Evolutionary conservation across 768 basidiomycete species (phyloP).

Genomic region (Mycena haematopus): DNA sequence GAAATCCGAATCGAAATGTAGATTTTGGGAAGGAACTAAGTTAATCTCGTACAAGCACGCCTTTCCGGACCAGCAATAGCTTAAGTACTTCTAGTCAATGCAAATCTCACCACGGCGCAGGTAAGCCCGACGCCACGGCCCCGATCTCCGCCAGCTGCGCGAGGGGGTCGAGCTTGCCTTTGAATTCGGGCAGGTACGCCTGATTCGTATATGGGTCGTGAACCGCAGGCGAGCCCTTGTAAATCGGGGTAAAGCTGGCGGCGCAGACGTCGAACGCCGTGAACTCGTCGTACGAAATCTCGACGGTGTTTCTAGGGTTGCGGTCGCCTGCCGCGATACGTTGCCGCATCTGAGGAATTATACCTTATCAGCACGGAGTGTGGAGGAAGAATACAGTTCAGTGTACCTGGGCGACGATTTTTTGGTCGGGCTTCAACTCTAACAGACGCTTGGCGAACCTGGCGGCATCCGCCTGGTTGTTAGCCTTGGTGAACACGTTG

Average conservation of each 20-base stretch:
- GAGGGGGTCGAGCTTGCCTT: conserved; percentile 80
- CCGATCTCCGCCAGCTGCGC: conserved; percentile 83
- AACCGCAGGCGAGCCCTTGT: conserved; percentile 85
- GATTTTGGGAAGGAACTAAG: conserved; percentile 23
- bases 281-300: conserved; percentile 93
- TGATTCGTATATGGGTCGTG: conserved; percentile 92
- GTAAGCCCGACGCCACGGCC: conserved; percentile 71
- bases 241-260: conserved; percentile 90
- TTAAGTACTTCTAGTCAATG: conserved; percentile 23
- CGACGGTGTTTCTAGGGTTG: conserved; percentile 92
- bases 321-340: conserved; percentile 92
- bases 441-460: conserved; percentile 88
- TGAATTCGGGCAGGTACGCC: conserved; percentile 85
- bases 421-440: conserved; percentile 89
- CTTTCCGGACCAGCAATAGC: conserved; percentile 22
- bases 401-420: conserved; percentile 78
- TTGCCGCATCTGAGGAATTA: conserved; percentile 74
- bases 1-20: conserved; percentile 14
- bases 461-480: conserved; percentile 93
- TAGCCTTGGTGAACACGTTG: conserved; percentile 85
- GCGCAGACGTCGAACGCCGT: conserved; percentile 95
- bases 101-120: conserved; percentile 68
- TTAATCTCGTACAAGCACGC: conserved; percentile 25
- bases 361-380: neutral
- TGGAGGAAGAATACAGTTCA: conserved; percentile 2